Percentiles rank a stretch among this genome's conserved stretches.
phyloP scores from a whole-genome alignment of 768 basidiomycete species.

The Amanita brunnescens region DNA sequence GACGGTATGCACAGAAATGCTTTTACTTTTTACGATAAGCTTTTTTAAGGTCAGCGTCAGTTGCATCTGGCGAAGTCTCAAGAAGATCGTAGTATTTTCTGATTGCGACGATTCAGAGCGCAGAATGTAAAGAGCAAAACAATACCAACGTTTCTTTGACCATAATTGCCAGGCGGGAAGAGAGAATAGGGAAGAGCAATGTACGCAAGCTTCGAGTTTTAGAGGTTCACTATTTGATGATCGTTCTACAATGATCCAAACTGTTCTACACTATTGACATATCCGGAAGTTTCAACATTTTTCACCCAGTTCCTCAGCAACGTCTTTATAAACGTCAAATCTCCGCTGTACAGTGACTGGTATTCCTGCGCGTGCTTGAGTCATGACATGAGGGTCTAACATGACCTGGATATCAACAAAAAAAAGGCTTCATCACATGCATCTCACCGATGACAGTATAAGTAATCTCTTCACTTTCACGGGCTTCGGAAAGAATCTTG shows the following conservation, averaged over 20 bases:
- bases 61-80: constrained; percentile 71
- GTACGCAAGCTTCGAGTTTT: constrained; percentile 16
- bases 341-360: constrained; percentile 89
- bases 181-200: constrained; percentile 6
- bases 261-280: constrained; percentile 31
- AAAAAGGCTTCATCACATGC: neutral
- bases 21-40: constrained; percentile 88
- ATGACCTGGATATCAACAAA: neutral
- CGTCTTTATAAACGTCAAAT: constrained; percentile 87
- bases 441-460: constrained; percentile 74
- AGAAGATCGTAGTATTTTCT: constrained; percentile 93
- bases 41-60: constrained; percentile 85
- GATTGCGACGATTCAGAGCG: constrained; percentile 9
- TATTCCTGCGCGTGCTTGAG: constrained; percentile 68
- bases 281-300: constrained; percentile 22
- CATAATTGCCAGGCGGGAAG: constrained; percentile 32
- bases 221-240: constrained; percentile 24
- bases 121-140: neutral
- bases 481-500: constrained; percentile 61
- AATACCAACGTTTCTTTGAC: constrained; percentile 61
- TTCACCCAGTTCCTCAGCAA: constrained; percentile 18
- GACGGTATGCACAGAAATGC: neutral
- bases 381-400: constrained; percentile 43
- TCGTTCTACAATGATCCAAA: constrained; percentile 38
- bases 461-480: constrained; percentile 70